Evolutionary conservation across 2,329 filamentous ascomycete genomes (phyloP).

Genomic region (Epicoccum nigrum): DNA sequence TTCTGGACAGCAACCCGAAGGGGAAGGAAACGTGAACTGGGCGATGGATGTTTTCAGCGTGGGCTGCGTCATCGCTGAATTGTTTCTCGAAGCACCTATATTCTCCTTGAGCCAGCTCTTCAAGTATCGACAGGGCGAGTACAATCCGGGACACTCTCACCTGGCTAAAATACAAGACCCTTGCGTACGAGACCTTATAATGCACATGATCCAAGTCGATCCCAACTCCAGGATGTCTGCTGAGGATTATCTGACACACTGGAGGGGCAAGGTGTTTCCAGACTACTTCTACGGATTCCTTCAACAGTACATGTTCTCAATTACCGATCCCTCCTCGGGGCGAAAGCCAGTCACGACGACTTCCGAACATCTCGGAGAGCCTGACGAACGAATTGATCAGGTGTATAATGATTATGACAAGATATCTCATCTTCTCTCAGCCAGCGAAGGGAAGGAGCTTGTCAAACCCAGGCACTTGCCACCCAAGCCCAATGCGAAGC

Average conservation of each 20-base stretch:
- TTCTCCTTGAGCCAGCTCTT: slow-evolving; percentile 97
- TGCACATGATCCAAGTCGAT: slow-evolving; percentile 95
- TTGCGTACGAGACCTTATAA: slow-evolving; percentile 85
- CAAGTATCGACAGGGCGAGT: slow-evolving; percentile 90
- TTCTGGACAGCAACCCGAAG: slow-evolving; percentile 69
- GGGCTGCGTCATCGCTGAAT: slow-evolving; percentile 94
- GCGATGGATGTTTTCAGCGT: slow-evolving; percentile 99
- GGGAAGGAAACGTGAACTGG: slow-evolving; percentile 73
- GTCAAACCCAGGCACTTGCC: slow-evolving; percentile 38
- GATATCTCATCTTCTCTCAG: slow-evolving; percentile 91
- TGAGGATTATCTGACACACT: slow-evolving; percentile 91
- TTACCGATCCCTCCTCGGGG: slow-evolving; percentile 87
- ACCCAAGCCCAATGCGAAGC: slow-evolving; percentile 55
- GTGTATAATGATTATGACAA: slow-evolving; percentile 97
- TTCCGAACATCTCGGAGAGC: slow-evolving; percentile 76
- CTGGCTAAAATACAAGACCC: slow-evolving; percentile 86
- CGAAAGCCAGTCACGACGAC: slow-evolving; percentile 72
- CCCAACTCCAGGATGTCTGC: slow-evolving; percentile 91
- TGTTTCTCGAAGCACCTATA: slow-evolving; percentile 94
- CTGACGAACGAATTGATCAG: slow-evolving; percentile 91
- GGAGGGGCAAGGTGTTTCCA: slow-evolving; percentile 89
- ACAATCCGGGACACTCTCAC: slow-evolving; percentile 81
- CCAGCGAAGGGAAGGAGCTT: slow-evolving; percentile 60
- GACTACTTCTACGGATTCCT: slow-evolving; percentile 97
- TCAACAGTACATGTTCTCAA: slow-evolving; percentile 95